These are phyloP conservation scores for Phlebiopsis flavidoalba DNA, from an alignment of 768 basidiomycete genomes.

Conservation along the genomic window DNA sequence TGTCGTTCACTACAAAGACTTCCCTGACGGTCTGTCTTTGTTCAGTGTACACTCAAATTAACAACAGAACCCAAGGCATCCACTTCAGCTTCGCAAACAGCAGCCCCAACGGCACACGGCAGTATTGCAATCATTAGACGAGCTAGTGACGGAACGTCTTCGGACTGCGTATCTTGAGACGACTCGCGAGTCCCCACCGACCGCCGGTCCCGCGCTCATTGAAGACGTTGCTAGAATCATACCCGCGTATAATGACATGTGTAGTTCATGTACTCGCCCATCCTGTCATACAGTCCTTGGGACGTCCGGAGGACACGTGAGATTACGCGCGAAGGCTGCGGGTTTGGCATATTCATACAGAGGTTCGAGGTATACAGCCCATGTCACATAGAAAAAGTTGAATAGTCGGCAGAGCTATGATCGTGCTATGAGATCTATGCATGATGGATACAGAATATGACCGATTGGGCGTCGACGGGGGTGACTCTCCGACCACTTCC, in stretches of 20 bases:
- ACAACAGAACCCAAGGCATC: conserved; percentile 34
- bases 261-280: background rate
- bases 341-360: conserved; percentile 10
- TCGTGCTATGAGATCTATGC: conserved; percentile 9
- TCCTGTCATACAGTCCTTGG: background rate
- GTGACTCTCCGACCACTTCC: conserved; percentile 8
- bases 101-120: conserved; percentile 42
- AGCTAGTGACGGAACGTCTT: conserved; percentile 68
- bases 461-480: conserved; percentile 8
- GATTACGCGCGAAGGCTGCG: background rate
- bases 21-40: background rate
- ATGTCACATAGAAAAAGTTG: conserved; percentile 3
- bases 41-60: conserved; percentile 58
- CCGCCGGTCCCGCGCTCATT: conserved; percentile 16
- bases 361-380: conserved; percentile 4
- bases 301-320: background rate
- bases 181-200: conserved; percentile 22
- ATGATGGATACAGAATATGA: conserved; percentile 12
- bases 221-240: conserved; percentile 18
- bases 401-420: conserved; percentile 7
- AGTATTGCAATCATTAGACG: conserved; percentile 54
- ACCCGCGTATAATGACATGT: background rate
- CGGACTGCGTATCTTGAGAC: conserved; percentile 47
- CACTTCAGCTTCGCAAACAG: conserved; percentile 53
- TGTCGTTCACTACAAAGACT: background rate